Percentiles rank a stretch among this genome's conserved stretches.
These are phyloP conservation scores for Cladophialophora chaetospira DNA, from an alignment of 2,329 filamentous ascomycete genomes.

Conservation along the genomic window DNA sequence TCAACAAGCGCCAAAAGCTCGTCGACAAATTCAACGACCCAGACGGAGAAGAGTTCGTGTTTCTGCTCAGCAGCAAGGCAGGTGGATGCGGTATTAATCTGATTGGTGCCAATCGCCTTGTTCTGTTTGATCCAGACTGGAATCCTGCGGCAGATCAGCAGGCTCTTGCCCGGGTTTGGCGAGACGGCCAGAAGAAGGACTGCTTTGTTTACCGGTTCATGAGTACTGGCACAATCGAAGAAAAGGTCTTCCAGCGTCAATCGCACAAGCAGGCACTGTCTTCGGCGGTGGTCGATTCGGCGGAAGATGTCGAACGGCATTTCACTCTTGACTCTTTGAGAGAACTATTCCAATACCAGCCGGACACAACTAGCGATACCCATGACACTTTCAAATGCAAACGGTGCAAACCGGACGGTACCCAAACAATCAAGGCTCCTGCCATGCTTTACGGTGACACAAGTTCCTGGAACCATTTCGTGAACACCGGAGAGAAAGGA, in stretches of 20 bases:
- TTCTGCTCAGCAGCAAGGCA: constrained; percentile 94
- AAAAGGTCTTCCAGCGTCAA: constrained; percentile 98
- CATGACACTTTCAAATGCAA: constrained; percentile 99
- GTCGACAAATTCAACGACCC: constrained; percentile 98
- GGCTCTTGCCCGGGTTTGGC: constrained; percentile 94
- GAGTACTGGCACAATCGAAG: constrained; percentile 94
- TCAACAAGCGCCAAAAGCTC: constrained; percentile 93
- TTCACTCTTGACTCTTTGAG: constrained; percentile 89
- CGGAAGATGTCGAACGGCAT: constrained; percentile 95
- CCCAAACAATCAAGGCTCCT: constrained; percentile 83
- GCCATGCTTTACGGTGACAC: constrained; percentile 98
- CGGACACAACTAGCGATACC: constrained; percentile 84
- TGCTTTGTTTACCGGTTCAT: constrained; percentile 99
- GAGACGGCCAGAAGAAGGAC: constrained; percentile 98
- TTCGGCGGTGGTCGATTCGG: constrained; percentile 92
- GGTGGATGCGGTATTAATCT: constrained; percentile 95
- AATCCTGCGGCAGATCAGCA: constrained; percentile 98
- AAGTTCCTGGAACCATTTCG: constrained; percentile 98
- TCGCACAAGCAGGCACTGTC: constrained; percentile 97
- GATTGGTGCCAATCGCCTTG: constrained; percentile 89
- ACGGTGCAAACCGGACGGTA: constrained; percentile 83
- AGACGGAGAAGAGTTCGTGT: constrained; percentile 84
- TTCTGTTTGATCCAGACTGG: constrained; percentile 97
- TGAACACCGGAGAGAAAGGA: constrained; percentile 68
- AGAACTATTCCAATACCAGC: constrained; percentile 91